A percentile compares a stretch with the other conserved stretches of the same genome.
These are phyloP conservation scores for Viola odorata DNA, from an alignment of 345 rosid genomes.

Conservation along the genomic window DNA sequence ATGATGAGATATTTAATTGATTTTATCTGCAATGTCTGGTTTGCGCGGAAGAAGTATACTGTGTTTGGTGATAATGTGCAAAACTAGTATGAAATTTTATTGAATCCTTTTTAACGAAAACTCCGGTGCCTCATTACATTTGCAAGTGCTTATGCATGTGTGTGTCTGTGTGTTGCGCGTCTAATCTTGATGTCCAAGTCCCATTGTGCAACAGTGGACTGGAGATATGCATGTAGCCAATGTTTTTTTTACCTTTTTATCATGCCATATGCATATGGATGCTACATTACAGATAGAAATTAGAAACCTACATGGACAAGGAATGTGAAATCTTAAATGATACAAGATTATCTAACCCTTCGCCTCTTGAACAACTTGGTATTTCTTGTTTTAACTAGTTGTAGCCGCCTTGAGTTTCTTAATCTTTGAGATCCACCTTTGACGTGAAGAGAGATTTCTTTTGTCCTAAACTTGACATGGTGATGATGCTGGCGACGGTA, in stretches of 20 bases:
- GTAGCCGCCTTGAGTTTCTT: constrained; percentile 32
- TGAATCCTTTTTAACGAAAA: constrained; percentile 2
- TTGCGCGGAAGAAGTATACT: constrained; percentile 4
- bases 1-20: constrained; percentile 8
- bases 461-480: constrained; percentile 28
- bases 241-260: too few relatives aligned
- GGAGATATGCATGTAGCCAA: too few relatives aligned
- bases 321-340: neutral
- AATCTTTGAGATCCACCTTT: constrained; percentile 37
- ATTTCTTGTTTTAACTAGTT: constrained; percentile 5
- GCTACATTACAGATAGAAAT: too few relatives aligned
- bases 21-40: constrained; percentile 3
- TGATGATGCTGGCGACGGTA: constrained; percentile 27
- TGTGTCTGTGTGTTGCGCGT: too few relatives aligned
- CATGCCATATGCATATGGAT: too few relatives aligned
- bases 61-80: constrained; percentile 4
- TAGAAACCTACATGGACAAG: too few relatives aligned
- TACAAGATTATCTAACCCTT: neutral
- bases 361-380: constrained; percentile 10
- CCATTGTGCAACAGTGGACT: too few relatives aligned
- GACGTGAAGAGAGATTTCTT: constrained; percentile 31
- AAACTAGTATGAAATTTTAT: constrained; percentile 1
- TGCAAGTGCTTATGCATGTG: too few relatives aligned
- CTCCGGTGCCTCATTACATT: neutral
- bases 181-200: too few relatives aligned